phyloP scores from a whole-genome alignment of 768 basidiomycete species.

The Lactifluus hygrophoroides region DNA sequence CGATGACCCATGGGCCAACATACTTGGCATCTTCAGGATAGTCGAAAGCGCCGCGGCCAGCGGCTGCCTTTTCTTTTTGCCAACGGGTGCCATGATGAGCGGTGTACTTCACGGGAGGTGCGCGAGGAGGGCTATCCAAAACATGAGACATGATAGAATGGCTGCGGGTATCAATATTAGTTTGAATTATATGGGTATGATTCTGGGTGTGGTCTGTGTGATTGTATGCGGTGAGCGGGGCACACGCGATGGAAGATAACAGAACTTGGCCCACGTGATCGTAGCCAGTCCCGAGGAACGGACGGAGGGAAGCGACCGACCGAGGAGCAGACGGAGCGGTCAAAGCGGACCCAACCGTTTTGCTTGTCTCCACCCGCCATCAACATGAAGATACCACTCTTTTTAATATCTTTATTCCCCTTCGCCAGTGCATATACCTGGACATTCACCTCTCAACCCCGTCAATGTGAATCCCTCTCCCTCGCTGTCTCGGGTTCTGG shows the following conservation, averaged over 20 bases:
- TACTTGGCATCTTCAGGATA: constrained; percentile 75
- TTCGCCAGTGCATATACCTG: constrained; percentile 35
- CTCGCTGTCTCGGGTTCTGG: constrained; percentile 54
- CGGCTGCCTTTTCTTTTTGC: constrained; percentile 82
- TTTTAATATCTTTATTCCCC: constrained; percentile 17
- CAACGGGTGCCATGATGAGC: constrained; percentile 73
- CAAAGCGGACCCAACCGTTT: too few species aligned
- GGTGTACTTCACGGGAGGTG: constrained; percentile 63
- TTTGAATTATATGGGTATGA: not conserved
- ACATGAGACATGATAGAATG: constrained; percentile 23
- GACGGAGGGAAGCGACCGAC: too few species aligned
- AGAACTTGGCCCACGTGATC: not conserved
- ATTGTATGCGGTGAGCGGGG: too few species aligned
- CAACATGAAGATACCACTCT: constrained; percentile 5
- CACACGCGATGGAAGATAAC: too few species aligned
- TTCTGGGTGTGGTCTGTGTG: not conserved
- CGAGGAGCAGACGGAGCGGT: too few species aligned
- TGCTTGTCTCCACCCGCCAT: not conserved
- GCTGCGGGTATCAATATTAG: not conserved
- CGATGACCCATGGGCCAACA: constrained; percentile 89
- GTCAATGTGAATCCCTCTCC: constrained; percentile 60
- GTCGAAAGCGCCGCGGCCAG: constrained; percentile 66
- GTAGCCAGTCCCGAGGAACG: not conserved
- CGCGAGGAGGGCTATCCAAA: constrained; percentile 52
- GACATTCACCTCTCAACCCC: constrained; percentile 37